phyloP scores from a whole-genome alignment of 2,329 filamentous ascomycete species.

The Calonectria montana region DNA sequence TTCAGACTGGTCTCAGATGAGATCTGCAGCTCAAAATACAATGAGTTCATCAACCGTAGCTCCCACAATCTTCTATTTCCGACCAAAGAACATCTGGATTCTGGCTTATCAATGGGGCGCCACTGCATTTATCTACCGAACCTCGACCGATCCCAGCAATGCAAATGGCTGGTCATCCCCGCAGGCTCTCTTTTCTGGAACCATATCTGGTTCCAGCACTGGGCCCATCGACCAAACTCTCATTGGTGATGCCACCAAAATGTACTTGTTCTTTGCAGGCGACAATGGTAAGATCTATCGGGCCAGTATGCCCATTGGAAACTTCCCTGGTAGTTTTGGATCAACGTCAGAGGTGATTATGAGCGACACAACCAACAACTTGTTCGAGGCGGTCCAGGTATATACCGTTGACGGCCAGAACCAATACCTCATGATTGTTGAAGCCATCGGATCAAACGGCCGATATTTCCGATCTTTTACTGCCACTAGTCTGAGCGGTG shows the following conservation, averaged over 20 bases:
- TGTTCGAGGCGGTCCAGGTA: conserved; percentile 76
- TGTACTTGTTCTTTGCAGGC: conserved; percentile 76
- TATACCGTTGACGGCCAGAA: conserved; percentile 67
- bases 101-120: conserved; percentile 74
- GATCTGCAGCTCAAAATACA: conserved; percentile 61
- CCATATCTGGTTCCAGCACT: conserved; percentile 61
- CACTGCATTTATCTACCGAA: conserved; percentile 69
- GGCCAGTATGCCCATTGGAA: conserved; percentile 69
- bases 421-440: conserved; percentile 76
- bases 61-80: conserved; percentile 72
- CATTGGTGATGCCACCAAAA: conserved; percentile 69
- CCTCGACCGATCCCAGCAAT: conserved; percentile 67
- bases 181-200: conserved; percentile 67
- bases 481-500: conserved; percentile 64
- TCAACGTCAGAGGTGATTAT: conserved; percentile 60
- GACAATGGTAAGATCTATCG: conserved; percentile 77
- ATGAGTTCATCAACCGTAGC: conserved; percentile 64
- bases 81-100: conserved; percentile 71
- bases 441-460: conserved; percentile 66
- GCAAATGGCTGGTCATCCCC: conserved; percentile 66
- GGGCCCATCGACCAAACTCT: conserved; percentile 72
- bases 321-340: conserved; percentile 72
- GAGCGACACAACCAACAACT: conserved; percentile 64
- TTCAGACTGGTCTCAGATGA: conserved; percentile 64
- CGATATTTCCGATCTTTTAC: conserved; percentile 77